Conservation (phyloP, 1,139 yeast species). For the Geotrichum candidum region DNA sequence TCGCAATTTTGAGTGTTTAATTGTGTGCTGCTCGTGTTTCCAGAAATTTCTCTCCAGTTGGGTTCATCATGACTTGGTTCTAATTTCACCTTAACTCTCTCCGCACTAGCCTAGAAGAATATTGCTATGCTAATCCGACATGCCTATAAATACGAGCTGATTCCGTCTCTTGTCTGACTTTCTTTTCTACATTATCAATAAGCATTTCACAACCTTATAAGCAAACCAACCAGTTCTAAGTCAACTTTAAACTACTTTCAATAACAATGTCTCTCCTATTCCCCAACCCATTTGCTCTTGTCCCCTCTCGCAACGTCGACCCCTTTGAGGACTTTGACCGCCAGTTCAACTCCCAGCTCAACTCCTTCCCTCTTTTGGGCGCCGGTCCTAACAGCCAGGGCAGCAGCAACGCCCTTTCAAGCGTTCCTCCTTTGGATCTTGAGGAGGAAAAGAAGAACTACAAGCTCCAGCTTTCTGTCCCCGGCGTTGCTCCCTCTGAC, state of each 20-base stretch:
- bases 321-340: conserved; percentile 4
- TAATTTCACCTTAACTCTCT: too few relatives aligned
- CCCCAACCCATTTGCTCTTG: neutral
- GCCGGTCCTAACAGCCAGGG: neutral
- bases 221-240: neutral
- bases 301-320: conserved; percentile 2
- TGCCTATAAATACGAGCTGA: too few relatives aligned
- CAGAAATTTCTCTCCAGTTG: too few relatives aligned
- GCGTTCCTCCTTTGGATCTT: conserved; percentile 5
- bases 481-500: conserved; percentile 48
- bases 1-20: too few relatives aligned
- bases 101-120: too few relatives aligned
- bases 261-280: neutral
- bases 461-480: conserved; percentile 35
- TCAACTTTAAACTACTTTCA: neutral
- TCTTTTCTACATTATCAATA: too few relatives aligned
- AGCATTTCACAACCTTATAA: too few relatives aligned
- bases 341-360: neutral
- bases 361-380: neutral
- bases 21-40: too few relatives aligned
- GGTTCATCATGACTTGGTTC: too few relatives aligned
- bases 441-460: conserved; percentile 1
- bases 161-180: too few relatives aligned
- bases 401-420: neutral
- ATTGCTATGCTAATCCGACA: too few relatives aligned